Evolutionary conservation across 352 stramenopile genomes (phyloP).

Genomic region (Phytophthora quininea): DNA sequence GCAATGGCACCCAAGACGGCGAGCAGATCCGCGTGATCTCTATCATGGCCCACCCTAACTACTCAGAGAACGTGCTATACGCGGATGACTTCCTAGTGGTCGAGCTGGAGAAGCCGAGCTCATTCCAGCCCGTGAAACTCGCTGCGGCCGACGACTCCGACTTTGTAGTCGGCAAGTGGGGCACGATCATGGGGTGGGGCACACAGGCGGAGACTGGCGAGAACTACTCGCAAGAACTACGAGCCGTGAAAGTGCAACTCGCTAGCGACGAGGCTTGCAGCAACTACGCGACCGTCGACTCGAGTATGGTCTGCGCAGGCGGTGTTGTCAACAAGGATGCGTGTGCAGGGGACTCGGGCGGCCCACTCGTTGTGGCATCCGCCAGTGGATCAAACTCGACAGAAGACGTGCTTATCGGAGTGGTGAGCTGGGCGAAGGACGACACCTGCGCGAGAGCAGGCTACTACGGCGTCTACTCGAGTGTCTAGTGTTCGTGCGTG

Average conservation of each 20-base stretch:
- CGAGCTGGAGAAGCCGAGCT: constrained; percentile 39
- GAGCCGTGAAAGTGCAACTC: constrained; percentile 39
- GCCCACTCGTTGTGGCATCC: constrained; percentile 41
- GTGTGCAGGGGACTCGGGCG: constrained; percentile 58
- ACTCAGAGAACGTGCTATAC: constrained; percentile 8
- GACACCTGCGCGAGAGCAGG: constrained; percentile 38
- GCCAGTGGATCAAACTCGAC: background rate
- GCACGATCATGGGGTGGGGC: constrained; percentile 42
- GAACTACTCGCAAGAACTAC: constrained; percentile 34
- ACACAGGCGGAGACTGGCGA: constrained; percentile 23
- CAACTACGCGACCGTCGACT: constrained; percentile 27
- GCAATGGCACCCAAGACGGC: constrained; percentile 17
- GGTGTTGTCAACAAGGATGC: constrained; percentile 40
- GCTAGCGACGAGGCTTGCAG: constrained; percentile 38
- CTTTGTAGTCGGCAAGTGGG: constrained; percentile 30
- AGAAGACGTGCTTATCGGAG: constrained; percentile 40
- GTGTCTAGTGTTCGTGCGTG: constrained; percentile 48
- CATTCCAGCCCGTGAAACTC: constrained; percentile 38
- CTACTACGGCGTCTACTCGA: constrained; percentile 55
- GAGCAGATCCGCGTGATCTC: constrained; percentile 25
- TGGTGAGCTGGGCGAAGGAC: constrained; percentile 58
- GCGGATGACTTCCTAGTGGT: constrained; percentile 49
- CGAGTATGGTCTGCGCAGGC: constrained; percentile 59
- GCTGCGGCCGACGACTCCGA: constrained; percentile 27
- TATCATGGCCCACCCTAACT: constrained; percentile 23